A percentile compares a stretch with the other conserved stretches of the same genome.
Conservation (phyloP, 2,329 filamentous ascomycete species). For the Ampelomyces quisqualis region DNA sequence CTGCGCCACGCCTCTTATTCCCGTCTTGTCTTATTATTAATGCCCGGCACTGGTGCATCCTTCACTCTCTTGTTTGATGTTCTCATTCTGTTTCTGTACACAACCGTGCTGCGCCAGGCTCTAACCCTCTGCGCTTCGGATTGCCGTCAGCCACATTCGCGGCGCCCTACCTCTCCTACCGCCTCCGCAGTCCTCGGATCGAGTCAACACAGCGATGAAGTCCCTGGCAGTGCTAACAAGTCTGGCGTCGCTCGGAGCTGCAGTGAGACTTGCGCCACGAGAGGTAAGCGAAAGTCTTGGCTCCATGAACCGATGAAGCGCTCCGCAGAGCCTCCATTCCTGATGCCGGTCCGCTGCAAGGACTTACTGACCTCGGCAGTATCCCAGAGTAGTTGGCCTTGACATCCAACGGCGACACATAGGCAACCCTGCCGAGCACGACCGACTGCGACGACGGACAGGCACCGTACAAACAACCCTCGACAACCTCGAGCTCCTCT, state of each 20-base stretch:
- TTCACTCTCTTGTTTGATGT: neutral
- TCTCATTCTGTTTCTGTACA: neutral
- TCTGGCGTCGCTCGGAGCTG: slow-evolving; percentile 31
- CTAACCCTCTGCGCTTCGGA: slow-evolving; percentile 3
- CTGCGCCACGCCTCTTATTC: slow-evolving; percentile 1
- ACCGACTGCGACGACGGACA: slow-evolving; percentile 47
- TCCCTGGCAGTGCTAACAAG: slow-evolving; percentile 30
- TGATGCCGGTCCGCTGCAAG: slow-evolving; percentile 1
- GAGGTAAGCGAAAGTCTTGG: slow-evolving; percentile 39
- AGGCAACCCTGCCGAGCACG: slow-evolving; percentile 49
- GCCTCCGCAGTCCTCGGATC: neutral
- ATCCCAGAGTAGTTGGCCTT: slow-evolving; percentile 51
- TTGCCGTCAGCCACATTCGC: slow-evolving; percentile 4
- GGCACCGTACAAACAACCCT: slow-evolving; percentile 51
- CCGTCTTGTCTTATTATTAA: neutral
- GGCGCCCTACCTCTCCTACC: slow-evolving; percentile 1
- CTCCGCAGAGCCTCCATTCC: slow-evolving; percentile 11
- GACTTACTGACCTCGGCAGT: slow-evolving; percentile 26
- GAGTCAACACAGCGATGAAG: no score
- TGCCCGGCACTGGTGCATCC: neutral
- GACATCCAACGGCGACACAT: slow-evolving; percentile 54
- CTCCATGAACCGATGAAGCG: slow-evolving; percentile 18
- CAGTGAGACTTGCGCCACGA: slow-evolving; percentile 34
- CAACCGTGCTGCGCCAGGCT: no score
- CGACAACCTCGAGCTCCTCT: slow-evolving; percentile 61